Base-by-base conservation (phyloP, 2,329 filamentous ascomycete species). In the Tothia fuscella region DNA sequence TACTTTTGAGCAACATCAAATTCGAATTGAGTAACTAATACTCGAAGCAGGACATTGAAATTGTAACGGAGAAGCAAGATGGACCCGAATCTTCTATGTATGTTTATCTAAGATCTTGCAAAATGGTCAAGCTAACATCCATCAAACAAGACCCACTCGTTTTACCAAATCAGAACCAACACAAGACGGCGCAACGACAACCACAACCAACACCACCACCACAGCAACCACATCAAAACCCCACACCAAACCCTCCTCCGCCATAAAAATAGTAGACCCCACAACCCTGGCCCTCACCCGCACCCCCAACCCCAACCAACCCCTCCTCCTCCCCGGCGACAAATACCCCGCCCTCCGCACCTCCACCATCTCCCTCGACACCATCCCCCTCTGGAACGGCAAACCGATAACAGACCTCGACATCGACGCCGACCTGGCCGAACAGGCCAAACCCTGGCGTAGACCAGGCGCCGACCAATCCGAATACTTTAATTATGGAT, bases 401-500 rank as follows among this genome's bases (percentile, higher is more conserved):
- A 91, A 93, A 50, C 88, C 91, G 52, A 82, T 91, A 37, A 63
- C 51, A 1, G 62, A 65, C 35, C 52, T 72, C 40, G 67, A 72
- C 48, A 65, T 73, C 47, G 69, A 72, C 47, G 65, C 66, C 35
- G 66, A 71, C 48, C 57, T 70, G 16, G 67, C 70, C 41, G 85
- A 87, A 53, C 67, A 74, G 48, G 83, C 88, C 48, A 96, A 95
- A 60, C 88, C 89, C 14, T 98, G 91, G 91, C 80, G 91, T 33
- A 80, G 88, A 49, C 91, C 91, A 0, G 91, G 91, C 35, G 88
- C 89, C 9, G 91, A 98, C 55, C 77, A 94, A 42, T 91, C 83
- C 46, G 91, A 98, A 59, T 96, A 93, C 65, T 96, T 96, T 74
- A 96, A 96, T 67, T 96, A 96, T 62, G 89, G 89, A 45, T 96